Evolutionary conservation across 2,329 filamentous ascomycete genomes (phyloP).

Genomic region (Cordyceps javanica): DNA sequence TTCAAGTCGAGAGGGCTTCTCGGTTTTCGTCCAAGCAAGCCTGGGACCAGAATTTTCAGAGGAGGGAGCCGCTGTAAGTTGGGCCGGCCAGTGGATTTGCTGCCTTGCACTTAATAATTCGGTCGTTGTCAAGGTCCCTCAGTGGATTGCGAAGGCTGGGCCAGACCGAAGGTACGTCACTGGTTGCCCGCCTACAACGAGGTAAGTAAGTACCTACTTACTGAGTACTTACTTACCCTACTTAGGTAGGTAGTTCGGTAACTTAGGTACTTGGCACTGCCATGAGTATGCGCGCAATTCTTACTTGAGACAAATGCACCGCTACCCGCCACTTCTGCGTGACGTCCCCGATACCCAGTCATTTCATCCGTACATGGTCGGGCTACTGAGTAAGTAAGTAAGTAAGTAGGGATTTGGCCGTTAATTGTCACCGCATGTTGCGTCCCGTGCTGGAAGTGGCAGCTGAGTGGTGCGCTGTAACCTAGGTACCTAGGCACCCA

Average conservation of each 20-base stretch:
- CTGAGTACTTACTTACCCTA: too few relatives aligned
- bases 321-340: neutral
- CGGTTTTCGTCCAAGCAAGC: neutral
- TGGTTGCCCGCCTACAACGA: neutral
- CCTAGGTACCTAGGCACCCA: too few relatives aligned
- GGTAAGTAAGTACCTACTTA: too few relatives aligned
- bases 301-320: neutral
- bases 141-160: neutral
- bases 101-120: neutral
- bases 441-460: too few relatives aligned
- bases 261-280: neutral
- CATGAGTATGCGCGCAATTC: neutral
- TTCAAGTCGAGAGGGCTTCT: neutral
- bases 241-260: too few relatives aligned
- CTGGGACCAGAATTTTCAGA: slow-evolving; percentile 7
- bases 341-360: neutral
- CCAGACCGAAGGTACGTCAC: neutral
- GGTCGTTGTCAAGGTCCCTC: too few relatives aligned
- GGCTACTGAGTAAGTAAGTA: too few relatives aligned
- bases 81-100: neutral
- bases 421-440: too few relatives aligned
- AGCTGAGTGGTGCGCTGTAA: too few relatives aligned
- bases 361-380: neutral
- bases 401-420: too few relatives aligned
- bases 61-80: neutral